Evolutionary conservation across 345 rosid genomes (phyloP), one percentile per base, ranked within the genome.

Genomic region (Eucalyptus polybractea): DNA sequence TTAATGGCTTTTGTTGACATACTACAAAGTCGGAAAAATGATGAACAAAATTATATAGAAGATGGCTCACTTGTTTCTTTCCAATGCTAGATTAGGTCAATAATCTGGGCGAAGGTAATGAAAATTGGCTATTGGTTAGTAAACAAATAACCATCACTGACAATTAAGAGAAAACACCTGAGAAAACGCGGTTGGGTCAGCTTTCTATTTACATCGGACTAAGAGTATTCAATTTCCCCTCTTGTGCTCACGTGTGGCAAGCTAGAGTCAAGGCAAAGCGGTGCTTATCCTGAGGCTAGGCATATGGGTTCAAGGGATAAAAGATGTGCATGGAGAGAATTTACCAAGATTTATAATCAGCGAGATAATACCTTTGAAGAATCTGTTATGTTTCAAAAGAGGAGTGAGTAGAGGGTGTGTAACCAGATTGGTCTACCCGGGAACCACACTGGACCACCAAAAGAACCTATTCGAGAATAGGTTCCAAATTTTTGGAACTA

Each of bases 361-460:
- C 0, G 8, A 12, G 31, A 60, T 60, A 60, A 11, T 27, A 60
- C 15, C 69, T 60, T 60, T 0, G 7, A 60, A 6, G 69, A 60
- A 60, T 60, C 0, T 27, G 2, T 4, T 6, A 6, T 60, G 31
- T 60, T 56, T 27, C 31, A 12, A 60, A 5, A 60, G 67, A 60
- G 67, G 12, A 53, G 9, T 53, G 58, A 53, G 58, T 53, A 53
- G 58, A 53, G 58, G 58, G 25, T 53, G 25, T 21, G 58, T 53
- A 21, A 53, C 25, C 1, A 53, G 10, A 53, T 53, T 53, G 5
- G 25, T 53, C 25, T 53, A 53, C 25, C 0, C 0, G 58, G 25
- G 58, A 53, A 53, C 2, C 10, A 0, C 58, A 53, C 2, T 0
- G 2, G 4, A 53, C 2, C 58, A 19, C 5, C 1, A 0, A 53